phyloP scores from a whole-genome alignment of 106 monocot species.

The Acanthochlamys bracteata region DNA sequence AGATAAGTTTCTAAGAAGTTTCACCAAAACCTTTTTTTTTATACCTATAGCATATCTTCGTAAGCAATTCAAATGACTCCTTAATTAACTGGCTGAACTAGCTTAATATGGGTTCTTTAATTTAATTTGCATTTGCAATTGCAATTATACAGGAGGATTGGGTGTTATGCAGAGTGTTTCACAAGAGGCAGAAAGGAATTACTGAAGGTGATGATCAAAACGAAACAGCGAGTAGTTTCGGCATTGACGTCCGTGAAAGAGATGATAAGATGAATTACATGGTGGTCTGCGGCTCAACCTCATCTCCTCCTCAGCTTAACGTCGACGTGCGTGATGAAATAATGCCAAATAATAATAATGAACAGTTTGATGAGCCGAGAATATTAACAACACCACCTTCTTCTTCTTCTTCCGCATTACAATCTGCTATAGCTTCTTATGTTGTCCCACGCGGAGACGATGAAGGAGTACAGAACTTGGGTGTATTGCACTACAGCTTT shows the following conservation, averaged over 20 bases:
- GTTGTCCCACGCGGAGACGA: conserved; percentile 4
- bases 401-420: not conserved
- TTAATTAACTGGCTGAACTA: no score
- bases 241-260: not conserved
- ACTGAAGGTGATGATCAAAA: not conserved
- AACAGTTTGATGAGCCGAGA: not conserved
- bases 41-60: no score
- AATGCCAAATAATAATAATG: conserved; percentile 10
- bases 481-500: conserved; percentile 18
- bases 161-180: conserved; percentile 47
- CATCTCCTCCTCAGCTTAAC: no score
- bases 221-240: not conserved
- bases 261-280: not conserved
- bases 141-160: conserved; percentile 39
- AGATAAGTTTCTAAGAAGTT: no score
- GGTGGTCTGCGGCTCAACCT: no score
- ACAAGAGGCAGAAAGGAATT: conserved; percentile 19
- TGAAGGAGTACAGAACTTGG: conserved; percentile 15
- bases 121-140: not conserved
- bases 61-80: no score
- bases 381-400: not conserved
- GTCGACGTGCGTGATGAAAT: no score
- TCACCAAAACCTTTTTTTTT: no score
- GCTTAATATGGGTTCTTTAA: no score
- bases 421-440: not conserved